Evolutionary conservation across 345 rosid genomes (phyloP), one percentile per base, ranked within the genome.

Genomic region (Stellera chamaejasme): DNA sequence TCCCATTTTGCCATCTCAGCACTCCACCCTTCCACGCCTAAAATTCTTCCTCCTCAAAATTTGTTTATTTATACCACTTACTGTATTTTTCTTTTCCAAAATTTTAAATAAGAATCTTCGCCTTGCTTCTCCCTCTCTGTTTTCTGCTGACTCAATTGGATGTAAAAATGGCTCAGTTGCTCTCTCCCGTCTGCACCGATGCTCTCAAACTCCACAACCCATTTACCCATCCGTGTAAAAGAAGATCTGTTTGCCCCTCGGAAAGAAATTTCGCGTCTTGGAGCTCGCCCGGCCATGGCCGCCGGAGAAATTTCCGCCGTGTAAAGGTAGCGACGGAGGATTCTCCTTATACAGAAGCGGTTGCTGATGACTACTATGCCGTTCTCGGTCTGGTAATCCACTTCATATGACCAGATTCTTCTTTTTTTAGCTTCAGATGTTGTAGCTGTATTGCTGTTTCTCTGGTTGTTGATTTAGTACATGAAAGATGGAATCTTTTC

Each of bases 361-460:
- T 87, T 39, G 82, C 92, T 39, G 92, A 88, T 67, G 98, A 91
- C 67, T 91, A 82, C 56, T 92, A 88, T 61, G 72, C 89, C 7
- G 96, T 88, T 69, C 73, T 92, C 66, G 98, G 98, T 15, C 69
- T 86, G 83, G 98, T 92, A 80, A 71, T 36, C 50, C 13, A 54
- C 58, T 52, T 32, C 43, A 7, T 13, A 39, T 23, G 2, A 43
- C 16, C 36, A 26, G 27, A 3, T 27, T 27, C 16, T 27, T 36
- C 27, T 10, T 23, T 49, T 19, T 48, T 50, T 27, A n/a, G n/a
- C 7, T 50, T 4, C 2, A 32, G 15, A 11, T 50, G 54, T n/a
- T 26, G 13, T 9, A 26, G 10, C n/a, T 26, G 11, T 27, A 32
- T 36, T 25, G 25, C 7, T 58, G 14, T 32, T 32, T 46, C n/a